These are phyloP conservation scores for Fusarium brevicatenulatum DNA, from an alignment of 2,329 filamentous ascomycete species.

Conservation along the genomic window DNA sequence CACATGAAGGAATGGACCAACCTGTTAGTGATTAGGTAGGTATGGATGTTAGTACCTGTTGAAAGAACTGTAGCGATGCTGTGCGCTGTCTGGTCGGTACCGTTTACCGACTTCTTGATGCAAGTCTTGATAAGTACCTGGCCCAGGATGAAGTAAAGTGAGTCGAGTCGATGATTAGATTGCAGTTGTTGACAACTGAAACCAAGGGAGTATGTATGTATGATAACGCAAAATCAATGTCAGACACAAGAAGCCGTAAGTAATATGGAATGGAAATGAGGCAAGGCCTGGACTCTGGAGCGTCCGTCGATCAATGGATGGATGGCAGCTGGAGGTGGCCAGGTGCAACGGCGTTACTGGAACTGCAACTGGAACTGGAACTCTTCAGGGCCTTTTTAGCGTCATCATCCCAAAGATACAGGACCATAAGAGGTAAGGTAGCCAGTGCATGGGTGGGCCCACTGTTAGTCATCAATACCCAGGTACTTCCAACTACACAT, in stretches of 20 bases:
- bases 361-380: neutral
- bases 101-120: slow-evolving; percentile 6
- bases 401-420: neutral
- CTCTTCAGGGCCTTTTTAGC: slow-evolving; percentile 17
- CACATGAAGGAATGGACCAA: neutral
- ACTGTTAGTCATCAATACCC: slow-evolving; percentile 23
- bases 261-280: slow-evolving; percentile 4
- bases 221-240: neutral
- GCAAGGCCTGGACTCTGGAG: neutral
- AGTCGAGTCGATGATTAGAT: neutral
- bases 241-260: neutral
- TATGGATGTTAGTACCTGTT: too few relatives aligned
- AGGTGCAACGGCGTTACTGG: neutral
- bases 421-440: neutral
- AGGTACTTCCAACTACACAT: slow-evolving; percentile 3
- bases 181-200: neutral
- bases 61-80: neutral
- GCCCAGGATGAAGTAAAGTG: neutral
- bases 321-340: neutral
- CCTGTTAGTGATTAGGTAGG: slow-evolving; percentile 2
- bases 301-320: slow-evolving; percentile 1
- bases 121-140: neutral
- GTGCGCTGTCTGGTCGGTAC: neutral
- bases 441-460: neutral
- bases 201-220: neutral